Conservation (phyloP, 345 rosid species). For the Chamaenerion angustifolium region DNA sequence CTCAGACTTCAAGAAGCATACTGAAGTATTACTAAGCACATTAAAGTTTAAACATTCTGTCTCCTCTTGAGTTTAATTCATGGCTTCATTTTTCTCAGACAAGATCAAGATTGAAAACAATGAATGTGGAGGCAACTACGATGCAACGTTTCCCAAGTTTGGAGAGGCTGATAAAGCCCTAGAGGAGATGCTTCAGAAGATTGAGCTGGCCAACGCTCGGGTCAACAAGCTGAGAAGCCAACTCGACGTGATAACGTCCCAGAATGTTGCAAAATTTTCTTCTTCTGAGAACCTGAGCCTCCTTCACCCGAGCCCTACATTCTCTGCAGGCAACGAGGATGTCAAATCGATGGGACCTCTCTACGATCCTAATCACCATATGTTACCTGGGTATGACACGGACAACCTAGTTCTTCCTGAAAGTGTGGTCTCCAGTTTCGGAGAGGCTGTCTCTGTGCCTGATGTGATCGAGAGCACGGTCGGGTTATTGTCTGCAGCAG, state of each 20-base stretch:
- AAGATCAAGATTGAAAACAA: slow-evolving; percentile 22
- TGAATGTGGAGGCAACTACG: slow-evolving; percentile 19
- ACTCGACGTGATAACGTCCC: slow-evolving; percentile 47
- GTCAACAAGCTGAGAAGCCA: slow-evolving; percentile 53
- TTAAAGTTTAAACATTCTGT: too few relatives aligned
- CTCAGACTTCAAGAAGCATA: too few relatives aligned
- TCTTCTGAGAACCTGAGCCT: slow-evolving; percentile 84
- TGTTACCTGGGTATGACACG: slow-evolving; percentile 28
- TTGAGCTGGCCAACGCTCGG: slow-evolving; percentile 45
- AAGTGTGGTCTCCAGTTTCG: slow-evolving; percentile 46
- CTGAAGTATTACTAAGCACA: too few relatives aligned
- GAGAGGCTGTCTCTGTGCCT: slow-evolving; percentile 63
- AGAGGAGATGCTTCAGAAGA: slow-evolving; percentile 59
- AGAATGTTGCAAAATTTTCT: slow-evolving; percentile 70
- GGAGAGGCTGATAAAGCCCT: slow-evolving; percentile 34
- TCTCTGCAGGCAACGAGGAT: slow-evolving; percentile 65
- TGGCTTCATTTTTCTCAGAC: slow-evolving; percentile 27
- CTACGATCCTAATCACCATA: slow-evolving; percentile 19
- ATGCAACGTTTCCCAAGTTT: slow-evolving; percentile 25
- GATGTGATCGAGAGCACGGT: slow-evolving; percentile 90
- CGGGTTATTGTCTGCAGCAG: slow-evolving; percentile 65
- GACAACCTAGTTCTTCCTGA: slow-evolving; percentile 55
- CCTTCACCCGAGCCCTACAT: slow-evolving; percentile 72
- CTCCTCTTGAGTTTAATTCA: slow-evolving; percentile 8
- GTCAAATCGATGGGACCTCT: slow-evolving; percentile 31